Base-by-base conservation (phyloP, 1,284 basidiomycete genomes). In the Apiotrichum montevideense region DNA sequence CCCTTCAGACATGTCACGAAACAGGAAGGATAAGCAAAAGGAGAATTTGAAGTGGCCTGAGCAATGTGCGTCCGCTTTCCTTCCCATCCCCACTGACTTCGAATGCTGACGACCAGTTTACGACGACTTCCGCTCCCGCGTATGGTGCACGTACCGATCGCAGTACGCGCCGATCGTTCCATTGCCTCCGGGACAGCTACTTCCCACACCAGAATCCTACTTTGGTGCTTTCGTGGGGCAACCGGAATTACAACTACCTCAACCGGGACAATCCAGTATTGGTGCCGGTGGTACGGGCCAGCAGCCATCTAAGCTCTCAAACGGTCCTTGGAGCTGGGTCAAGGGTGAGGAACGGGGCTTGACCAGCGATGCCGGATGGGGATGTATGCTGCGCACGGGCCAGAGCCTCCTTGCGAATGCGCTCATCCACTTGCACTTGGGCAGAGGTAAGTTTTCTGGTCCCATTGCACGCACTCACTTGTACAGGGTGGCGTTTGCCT, bases 361-460 rank as follows among this genome's bases (percentile, higher is more conserved):
- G 83, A 90, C 87, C n/a, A 89, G 84, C 63, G 95, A 98, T 79
- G 81, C 90, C 0, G 95, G 95, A 0, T 98, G 95, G 95, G 95
- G 95, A 0, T 98, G 95, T 75, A 98, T 98, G 95, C 76, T 98
- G 34, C 79, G 95, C 32, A 98, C 95, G 0, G 94, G 93, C 0
- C 95, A 98, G 77, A 90, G 88, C 66, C 72, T 98, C 60, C 80
- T 98, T 14, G 95, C 92, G 4, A 97, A 94, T 66, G 85, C 93
- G 0, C 79, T 98, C 29, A 75, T 94, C 14, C 84, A 87, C 70
- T 77, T 89, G 5, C 90, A 95, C 76, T 79, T 96, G 0, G 90
- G 91, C 3, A 81, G 92, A 78, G 88, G 90, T 92, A 63, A 62
- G 86, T 80, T 13, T 10, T 44, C 11, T 57, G 21, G 21, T 21